Percentiles rank a stretch among this genome's conserved stretches.
Evolutionary conservation across 805 yeast species (phyloP).

Genomic region (Nakazawaea molendinolei): DNA sequence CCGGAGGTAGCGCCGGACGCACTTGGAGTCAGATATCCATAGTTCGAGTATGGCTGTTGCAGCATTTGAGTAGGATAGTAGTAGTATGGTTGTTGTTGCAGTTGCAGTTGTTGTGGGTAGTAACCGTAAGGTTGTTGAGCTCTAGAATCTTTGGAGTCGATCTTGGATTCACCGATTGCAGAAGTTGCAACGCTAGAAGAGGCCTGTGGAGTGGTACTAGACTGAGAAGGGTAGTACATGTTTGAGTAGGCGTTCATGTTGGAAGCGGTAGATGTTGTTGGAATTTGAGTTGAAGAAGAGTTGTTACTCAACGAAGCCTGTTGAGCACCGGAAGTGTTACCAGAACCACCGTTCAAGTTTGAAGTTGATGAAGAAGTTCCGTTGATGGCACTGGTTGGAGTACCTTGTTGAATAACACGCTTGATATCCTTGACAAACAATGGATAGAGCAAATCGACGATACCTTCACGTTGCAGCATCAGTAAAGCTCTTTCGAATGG

Average conservation of each 20-base stretch:
- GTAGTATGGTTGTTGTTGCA: constrained; percentile 9
- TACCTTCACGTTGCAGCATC: constrained; percentile 63
- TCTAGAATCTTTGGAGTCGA: constrained; percentile 1
- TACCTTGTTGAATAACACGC: constrained; percentile 31
- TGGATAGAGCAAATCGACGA: constrained; percentile 51
- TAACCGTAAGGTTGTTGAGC: constrained; percentile 4
- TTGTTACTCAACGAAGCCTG: constrained; percentile 9
- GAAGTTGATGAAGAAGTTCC: constrained; percentile 6
- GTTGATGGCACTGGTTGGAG: constrained; percentile 20
- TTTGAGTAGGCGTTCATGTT: constrained; percentile 13
- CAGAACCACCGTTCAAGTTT: constrained; percentile 8
- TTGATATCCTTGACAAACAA: constrained; percentile 62
- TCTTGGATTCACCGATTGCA: background rate
- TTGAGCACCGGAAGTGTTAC: constrained; percentile 1
- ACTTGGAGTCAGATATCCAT: no score
- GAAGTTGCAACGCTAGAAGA: background rate
- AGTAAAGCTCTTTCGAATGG: constrained; percentile 67
- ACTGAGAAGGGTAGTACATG: constrained; percentile 9
- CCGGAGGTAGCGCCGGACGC: background rate
- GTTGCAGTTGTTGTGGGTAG: constrained; percentile 6
- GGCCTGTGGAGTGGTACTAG: no score
- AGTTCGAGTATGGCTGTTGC: constrained; percentile 1
- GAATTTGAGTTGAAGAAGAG: constrained; percentile 4
- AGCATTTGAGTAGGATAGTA: constrained; percentile 9
- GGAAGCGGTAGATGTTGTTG: constrained; percentile 14